These are phyloP conservation scores for Akebia trifoliata DNA, from an alignment of 164 flowering plant genomes.

Conservation along the genomic window DNA sequence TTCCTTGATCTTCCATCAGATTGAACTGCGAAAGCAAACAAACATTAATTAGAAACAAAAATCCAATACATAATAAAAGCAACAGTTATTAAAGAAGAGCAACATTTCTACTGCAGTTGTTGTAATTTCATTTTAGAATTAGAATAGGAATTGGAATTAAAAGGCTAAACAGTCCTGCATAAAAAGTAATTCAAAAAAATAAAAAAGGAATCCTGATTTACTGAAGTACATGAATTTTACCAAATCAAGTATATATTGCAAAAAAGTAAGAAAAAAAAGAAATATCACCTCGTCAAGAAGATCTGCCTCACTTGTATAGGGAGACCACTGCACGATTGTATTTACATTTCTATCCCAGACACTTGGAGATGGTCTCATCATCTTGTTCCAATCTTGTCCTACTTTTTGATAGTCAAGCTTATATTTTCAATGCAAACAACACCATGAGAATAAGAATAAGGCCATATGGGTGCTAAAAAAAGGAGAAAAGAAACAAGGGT, in stretches of 20 bases:
- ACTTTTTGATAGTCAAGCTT: conserved; percentile 70
- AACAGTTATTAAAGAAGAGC: too few species aligned
- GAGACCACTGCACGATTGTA: conserved; percentile 82
- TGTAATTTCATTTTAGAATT: too few species aligned
- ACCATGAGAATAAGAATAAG: background rate
- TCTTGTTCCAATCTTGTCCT: conserved; percentile 45
- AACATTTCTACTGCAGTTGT: too few species aligned
- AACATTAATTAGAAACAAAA: background rate
- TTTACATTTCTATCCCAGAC: conserved; percentile 74
- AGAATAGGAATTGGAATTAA: too few species aligned
- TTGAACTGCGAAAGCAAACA: conserved; percentile 43
- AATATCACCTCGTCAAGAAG: conserved; percentile 69
- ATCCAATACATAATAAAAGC: too few species aligned
- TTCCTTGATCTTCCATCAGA: conserved; percentile 66
- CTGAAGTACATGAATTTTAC: background rate
- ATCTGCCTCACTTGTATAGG: conserved; percentile 65
- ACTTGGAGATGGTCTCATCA: conserved; percentile 37
- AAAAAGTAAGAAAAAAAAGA: background rate
- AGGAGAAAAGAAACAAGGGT: background rate
- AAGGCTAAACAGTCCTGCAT: too few species aligned
- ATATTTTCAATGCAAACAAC: conserved; percentile 9
- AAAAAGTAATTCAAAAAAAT: too few species aligned
- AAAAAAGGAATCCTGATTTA: too few species aligned
- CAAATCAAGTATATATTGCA: background rate
- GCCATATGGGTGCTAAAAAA: background rate